Evolutionary conservation across 75 land plant genomes (phyloP).

Genomic region (Isoetes taiwanensis): DNA sequence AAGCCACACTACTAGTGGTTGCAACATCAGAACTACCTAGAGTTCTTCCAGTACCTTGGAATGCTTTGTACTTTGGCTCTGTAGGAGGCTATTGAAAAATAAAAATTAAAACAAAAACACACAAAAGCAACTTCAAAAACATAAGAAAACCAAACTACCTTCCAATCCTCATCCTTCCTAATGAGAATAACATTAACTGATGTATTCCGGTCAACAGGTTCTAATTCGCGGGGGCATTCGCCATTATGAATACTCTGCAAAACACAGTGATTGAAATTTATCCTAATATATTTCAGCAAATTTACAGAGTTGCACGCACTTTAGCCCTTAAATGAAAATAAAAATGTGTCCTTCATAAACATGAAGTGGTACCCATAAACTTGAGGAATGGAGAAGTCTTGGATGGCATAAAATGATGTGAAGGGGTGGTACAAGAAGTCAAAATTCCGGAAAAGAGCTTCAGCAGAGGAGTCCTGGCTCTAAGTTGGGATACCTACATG

Average conservation of each 20-base stretch:
- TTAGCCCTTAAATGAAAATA: too few species aligned
- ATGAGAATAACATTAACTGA: conserved; percentile 55
- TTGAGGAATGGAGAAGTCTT: too few species aligned
- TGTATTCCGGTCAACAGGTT: conserved; percentile 46
- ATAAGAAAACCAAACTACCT: conserved; percentile 19
- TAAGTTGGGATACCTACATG: too few species aligned
- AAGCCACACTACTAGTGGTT: conserved; percentile 7
- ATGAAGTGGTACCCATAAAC: too few species aligned
- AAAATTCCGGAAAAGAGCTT: too few species aligned
- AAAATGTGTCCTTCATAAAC: too few species aligned
- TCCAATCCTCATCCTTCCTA: conserved; percentile 55
- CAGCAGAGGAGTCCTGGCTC: too few species aligned
- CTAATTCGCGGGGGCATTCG: conserved; percentile 83
- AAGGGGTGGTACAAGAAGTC: too few species aligned
- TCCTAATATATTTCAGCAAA: too few species aligned
- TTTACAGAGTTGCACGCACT: too few species aligned
- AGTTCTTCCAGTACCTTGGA: conserved; percentile 81
- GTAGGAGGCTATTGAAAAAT: conserved; percentile 25
- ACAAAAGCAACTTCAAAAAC: neutral
- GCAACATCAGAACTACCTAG: conserved; percentile 30
- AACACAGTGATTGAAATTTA: neutral
- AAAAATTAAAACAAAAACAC: too few species aligned
- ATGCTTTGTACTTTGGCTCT: conserved; percentile 37
- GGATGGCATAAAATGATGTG: too few species aligned
- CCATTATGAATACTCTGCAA: conserved; percentile 67